Conservation (phyloP, 768 basidiomycete species). For the Paxillus involutus region DNA sequence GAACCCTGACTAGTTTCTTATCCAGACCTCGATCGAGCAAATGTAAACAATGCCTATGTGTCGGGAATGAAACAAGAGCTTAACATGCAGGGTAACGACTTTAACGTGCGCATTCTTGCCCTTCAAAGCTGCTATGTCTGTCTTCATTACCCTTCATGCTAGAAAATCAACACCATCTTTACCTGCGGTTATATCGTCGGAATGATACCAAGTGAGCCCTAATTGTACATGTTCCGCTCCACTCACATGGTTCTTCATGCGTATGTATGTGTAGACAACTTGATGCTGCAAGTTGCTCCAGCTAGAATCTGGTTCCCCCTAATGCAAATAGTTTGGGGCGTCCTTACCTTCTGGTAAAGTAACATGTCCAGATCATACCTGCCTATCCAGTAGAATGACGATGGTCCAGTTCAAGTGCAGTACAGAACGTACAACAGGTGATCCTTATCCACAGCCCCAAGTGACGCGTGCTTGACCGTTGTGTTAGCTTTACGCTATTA, state of each 20-base stretch:
- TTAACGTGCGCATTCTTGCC: constrained; percentile 43
- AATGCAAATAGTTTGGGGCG: constrained; percentile 66
- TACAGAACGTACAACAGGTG: constrained; percentile 57
- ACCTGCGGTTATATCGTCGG: constrained; percentile 76
- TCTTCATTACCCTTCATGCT: background rate
- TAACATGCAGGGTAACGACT: constrained; percentile 60
- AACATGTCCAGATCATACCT: background rate
- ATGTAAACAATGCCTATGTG: constrained; percentile 74
- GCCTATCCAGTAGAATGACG: background rate
- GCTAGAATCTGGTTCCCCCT: constrained; percentile 66
- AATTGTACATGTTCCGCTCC: background rate
- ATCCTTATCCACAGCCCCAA: background rate
- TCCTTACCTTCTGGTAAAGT: constrained; percentile 60
- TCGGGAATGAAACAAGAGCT: constrained; percentile 78
- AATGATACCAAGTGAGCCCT: constrained; percentile 60
- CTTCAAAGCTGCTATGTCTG: background rate
- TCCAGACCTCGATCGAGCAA: constrained; percentile 65
- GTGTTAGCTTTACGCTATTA: constrained; percentile 60
- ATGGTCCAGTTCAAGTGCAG: constrained; percentile 51
- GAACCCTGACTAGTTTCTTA: constrained; percentile 6
- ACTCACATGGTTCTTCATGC: constrained; percentile 2
- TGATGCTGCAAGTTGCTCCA: constrained; percentile 61
- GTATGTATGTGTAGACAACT: constrained; percentile 44
- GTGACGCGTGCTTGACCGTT: background rate
- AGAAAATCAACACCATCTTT: constrained; percentile 70